These are phyloP conservation scores for Diutina catenulata DNA, from an alignment of 1,139 yeast species.

Conservation along the genomic window DNA sequence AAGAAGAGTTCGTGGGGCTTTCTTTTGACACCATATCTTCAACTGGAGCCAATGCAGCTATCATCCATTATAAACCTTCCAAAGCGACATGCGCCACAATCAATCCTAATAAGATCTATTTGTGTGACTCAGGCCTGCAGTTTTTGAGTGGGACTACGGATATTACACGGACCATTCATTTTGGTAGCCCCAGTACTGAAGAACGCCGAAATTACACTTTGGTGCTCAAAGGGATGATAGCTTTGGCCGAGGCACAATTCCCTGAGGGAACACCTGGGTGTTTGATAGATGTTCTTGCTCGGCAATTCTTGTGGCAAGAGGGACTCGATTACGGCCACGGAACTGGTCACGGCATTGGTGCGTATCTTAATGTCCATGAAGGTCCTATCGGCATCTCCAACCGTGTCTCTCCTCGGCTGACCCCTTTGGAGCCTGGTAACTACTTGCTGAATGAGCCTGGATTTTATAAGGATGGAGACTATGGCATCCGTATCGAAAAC, in stretches of 20 bases:
- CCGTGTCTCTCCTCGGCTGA: conserved; percentile 31
- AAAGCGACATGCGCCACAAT: conserved; percentile 51
- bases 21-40: conserved; percentile 91
- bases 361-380: conserved; percentile 88
- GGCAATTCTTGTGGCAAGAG: conserved; percentile 77
- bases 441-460: conserved; percentile 93
- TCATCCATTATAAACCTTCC: conserved; percentile 84
- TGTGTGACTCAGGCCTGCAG: conserved; percentile 92
- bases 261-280: conserved; percentile 85
- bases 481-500: conserved; percentile 90
- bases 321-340: conserved; percentile 95
- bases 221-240: conserved; percentile 86
- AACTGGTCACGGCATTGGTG: conserved; percentile 96
- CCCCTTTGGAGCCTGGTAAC: conserved; percentile 57
- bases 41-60: conserved; percentile 86
- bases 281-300: conserved; percentile 75
- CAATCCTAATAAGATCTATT: conserved; percentile 65
- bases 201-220: conserved; percentile 71
- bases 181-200: conserved; percentile 53
- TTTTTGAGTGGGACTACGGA: conserved; percentile 94
- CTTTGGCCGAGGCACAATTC: conserved; percentile 64
- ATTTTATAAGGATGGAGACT: conserved; percentile 81
- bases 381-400: conserved; percentile 92
- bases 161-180: conserved; percentile 86
- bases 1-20: conserved; percentile 60